These are phyloP conservation scores for Nemania sp. DNA, from an alignment of 2,329 filamentous ascomycete genomes.

Conservation along the genomic window DNA sequence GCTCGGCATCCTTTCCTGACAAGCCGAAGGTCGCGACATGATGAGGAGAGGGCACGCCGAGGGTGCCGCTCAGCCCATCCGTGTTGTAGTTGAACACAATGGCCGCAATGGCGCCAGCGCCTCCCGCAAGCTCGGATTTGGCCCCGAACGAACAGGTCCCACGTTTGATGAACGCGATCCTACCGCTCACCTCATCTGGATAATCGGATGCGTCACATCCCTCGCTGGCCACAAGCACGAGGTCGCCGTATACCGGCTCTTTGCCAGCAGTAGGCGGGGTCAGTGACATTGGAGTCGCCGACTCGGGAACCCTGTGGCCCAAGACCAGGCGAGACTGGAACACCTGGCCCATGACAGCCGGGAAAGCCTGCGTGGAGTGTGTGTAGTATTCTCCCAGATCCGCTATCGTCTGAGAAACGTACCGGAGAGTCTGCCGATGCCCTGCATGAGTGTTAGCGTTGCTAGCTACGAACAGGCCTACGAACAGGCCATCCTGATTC, in stretches of 20 bases:
- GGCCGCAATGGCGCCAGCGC: conserved; percentile 70
- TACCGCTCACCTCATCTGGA: conserved; percentile 58
- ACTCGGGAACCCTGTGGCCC: conserved; percentile 53
- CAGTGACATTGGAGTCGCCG: conserved; percentile 62
- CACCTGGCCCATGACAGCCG: conserved; percentile 63
- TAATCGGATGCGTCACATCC: conserved; percentile 70
- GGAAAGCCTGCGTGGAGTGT: conserved; percentile 65
- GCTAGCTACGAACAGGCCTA: conserved; percentile 1
- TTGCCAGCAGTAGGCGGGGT: conserved; percentile 66
- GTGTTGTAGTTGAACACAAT: conserved; percentile 75
- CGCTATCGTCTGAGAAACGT: conserved; percentile 60
- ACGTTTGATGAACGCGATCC: conserved; percentile 71
- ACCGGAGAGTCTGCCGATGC: conserved; percentile 66
- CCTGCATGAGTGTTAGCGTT: conserved; percentile 45
- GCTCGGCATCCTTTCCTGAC: conserved; percentile 59
- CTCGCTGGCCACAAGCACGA: conserved; percentile 63
- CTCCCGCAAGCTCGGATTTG: conserved; percentile 70
- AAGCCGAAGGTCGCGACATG: conserved; percentile 73
- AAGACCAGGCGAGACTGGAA: conserved; percentile 61
- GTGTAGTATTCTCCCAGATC: conserved; percentile 63
- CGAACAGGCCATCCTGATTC: background rate
- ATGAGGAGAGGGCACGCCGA: conserved; percentile 61
- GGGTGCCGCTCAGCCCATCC: conserved; percentile 66
- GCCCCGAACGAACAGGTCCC: conserved; percentile 71
- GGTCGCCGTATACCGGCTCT: conserved; percentile 60